phyloP scores from a whole-genome alignment of 495 filamentous ascomycete species.

The Trichoderma parareesei region DNA sequence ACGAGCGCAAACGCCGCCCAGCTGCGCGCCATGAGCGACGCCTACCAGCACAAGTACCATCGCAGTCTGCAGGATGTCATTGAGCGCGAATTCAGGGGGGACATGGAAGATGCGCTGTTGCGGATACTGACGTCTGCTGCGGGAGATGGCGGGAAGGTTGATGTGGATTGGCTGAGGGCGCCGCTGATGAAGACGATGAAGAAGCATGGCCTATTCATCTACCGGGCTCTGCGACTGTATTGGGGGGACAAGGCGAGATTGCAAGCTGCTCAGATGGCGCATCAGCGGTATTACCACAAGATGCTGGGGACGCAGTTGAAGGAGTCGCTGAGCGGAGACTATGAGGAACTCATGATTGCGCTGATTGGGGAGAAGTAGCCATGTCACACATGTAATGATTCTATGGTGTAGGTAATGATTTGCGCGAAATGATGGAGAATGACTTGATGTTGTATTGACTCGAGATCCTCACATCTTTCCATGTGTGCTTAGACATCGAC shows the following conservation, averaged over 20 bases:
- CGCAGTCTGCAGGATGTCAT: conserved; percentile 54
- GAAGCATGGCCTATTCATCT: not conserved
- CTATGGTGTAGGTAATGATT: no score
- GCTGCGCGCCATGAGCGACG: conserved; percentile 55
- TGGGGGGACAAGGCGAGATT: not conserved
- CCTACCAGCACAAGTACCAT: conserved; percentile 51
- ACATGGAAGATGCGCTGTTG: conserved; percentile 52
- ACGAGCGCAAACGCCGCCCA: conserved; percentile 54
- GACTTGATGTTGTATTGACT: no score
- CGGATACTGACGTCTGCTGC: not conserved
- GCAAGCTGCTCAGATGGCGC: not conserved
- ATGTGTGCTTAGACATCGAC: conserved; percentile 28
- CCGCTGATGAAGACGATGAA: not conserved
- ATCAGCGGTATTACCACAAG: not conserved
- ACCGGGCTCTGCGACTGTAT: not conserved
- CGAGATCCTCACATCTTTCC: not conserved
- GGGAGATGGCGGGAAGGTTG: not conserved
- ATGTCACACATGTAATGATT: no score
- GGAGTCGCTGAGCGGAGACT: not conserved
- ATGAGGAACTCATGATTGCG: not conserved
- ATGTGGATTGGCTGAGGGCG: not conserved
- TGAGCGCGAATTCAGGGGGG: conserved; percentile 57
- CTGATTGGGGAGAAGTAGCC: not conserved
- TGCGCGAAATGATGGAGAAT: no score
- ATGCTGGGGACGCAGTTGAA: not conserved